Evolutionary conservation across 306 rosid genomes (phyloP).

Genomic region (Pyrus pyrifolia): DNA sequence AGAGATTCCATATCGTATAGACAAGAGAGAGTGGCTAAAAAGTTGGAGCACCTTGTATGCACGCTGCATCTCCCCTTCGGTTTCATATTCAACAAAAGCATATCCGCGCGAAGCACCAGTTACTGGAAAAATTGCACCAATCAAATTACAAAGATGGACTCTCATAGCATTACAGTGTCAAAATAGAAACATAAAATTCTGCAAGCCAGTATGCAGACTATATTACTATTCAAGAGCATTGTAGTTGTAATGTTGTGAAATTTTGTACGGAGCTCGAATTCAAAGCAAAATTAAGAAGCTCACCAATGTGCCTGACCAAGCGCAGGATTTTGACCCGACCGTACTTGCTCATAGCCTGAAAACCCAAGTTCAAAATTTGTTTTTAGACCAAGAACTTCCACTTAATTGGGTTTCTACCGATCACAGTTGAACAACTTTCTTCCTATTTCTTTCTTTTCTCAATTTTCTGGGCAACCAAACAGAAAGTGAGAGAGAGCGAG

Average conservation of each 20-base stretch:
- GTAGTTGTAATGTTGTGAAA: background rate
- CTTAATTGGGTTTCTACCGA: background rate
- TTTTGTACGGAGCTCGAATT: background rate
- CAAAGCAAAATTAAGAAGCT: constrained; percentile 2
- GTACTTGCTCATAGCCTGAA: constrained; percentile 75
- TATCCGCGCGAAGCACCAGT: constrained; percentile 90
- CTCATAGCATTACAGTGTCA: background rate
- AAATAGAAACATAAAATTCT: background rate
- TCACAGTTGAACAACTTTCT: background rate
- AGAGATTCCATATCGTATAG: background rate
- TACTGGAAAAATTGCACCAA: constrained; percentile 35
- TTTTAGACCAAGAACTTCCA: background rate
- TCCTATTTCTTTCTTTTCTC: background rate
- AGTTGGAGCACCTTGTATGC: constrained; percentile 56
- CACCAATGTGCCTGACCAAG: constrained; percentile 88
- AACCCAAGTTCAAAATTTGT: constrained; percentile 18
- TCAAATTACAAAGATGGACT: background rate
- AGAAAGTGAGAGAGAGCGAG: background rate
- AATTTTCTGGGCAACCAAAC: background rate
- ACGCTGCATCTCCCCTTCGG: constrained; percentile 68
- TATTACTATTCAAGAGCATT: background rate
- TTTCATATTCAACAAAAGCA: constrained; percentile 88
- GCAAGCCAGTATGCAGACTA: background rate
- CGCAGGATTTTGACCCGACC: constrained; percentile 76
- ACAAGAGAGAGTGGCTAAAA: background rate